These are phyloP conservation scores for Annulohypoxylon truncatum DNA, from an alignment of 2,329 filamentous ascomycete genomes.

Conservation along the genomic window DNA sequence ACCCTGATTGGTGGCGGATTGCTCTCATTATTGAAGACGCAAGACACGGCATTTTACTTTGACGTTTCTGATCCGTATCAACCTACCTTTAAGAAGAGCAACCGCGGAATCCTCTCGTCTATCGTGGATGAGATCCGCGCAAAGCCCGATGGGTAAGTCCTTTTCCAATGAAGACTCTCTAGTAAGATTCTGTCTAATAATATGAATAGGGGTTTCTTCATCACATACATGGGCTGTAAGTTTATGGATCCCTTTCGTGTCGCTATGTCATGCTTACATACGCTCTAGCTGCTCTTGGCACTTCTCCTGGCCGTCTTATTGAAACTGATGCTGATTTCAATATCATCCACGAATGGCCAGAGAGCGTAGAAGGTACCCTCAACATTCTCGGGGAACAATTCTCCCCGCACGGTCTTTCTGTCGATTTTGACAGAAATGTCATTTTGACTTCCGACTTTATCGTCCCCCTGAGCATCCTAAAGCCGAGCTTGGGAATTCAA, in stretches of 20 bases:
- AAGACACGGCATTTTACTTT: constrained; percentile 73
- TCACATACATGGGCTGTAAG: constrained; percentile 69
- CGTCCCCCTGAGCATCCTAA: constrained; percentile 69
- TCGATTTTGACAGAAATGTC: constrained; percentile 68
- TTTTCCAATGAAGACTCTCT: not conserved
- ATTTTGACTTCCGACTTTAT: constrained; percentile 73
- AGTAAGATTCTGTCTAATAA: not conserved
- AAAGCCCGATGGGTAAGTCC: constrained; percentile 65
- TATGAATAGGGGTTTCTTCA: constrained; percentile 62
- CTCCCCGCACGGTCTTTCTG: constrained; percentile 68
- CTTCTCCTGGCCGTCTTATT: constrained; percentile 68
- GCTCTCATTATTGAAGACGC: constrained; percentile 68
- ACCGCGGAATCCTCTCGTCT: constrained; percentile 67
- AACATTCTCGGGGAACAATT: constrained; percentile 71
- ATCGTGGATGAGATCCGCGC: constrained; percentile 72
- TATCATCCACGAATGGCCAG: constrained; percentile 72
- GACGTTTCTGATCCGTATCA: constrained; percentile 68
- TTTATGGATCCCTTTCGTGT: not conserved
- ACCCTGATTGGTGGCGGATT: constrained; percentile 68
- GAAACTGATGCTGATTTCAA: constrained; percentile 70
- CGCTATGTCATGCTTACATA: not conserved
- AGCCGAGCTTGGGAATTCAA: constrained; percentile 66
- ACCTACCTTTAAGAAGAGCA: constrained; percentile 69
- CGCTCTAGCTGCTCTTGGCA: constrained; percentile 59
- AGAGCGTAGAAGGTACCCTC: constrained; percentile 64